phyloP scores from a whole-genome alignment of 2,329 filamentous ascomycete species.

The Colletotrichum cereale region DNA sequence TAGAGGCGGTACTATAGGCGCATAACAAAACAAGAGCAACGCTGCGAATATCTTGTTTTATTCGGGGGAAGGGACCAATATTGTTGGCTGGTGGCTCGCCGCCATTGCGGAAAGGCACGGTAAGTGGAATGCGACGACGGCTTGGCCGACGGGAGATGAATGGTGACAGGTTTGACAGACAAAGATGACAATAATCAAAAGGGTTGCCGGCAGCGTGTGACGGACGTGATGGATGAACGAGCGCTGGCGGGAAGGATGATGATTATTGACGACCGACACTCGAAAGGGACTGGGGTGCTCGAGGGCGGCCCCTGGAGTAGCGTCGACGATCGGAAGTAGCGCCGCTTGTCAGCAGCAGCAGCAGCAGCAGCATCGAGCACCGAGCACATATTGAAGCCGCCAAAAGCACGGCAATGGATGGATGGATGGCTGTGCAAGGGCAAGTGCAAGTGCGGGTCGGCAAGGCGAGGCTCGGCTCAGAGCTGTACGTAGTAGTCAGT shows the following conservation, averaged over 20 bases:
- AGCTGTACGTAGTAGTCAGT: background rate
- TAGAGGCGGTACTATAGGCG: slow-evolving; percentile 19
- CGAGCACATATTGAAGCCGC: slow-evolving; percentile 12
- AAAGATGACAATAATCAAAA: slow-evolving; percentile 19
- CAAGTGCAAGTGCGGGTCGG: slow-evolving; percentile 20
- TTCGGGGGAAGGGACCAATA: too few relatives aligned
- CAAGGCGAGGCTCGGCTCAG: slow-evolving; percentile 9
- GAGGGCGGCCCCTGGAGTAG: slow-evolving; percentile 23
- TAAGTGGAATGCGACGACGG: slow-evolving; percentile 34
- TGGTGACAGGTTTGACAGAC: slow-evolving; percentile 19
- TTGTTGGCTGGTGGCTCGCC: background rate
- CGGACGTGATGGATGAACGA: background rate
- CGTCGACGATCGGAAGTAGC: slow-evolving; percentile 29
- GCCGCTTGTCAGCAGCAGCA: slow-evolving; percentile 3
- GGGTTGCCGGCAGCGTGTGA: slow-evolving; percentile 9
- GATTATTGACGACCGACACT: background rate
- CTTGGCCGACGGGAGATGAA: slow-evolving; percentile 17
- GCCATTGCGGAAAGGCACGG: slow-evolving; percentile 10
- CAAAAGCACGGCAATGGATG: slow-evolving; percentile 21
- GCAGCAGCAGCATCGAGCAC: background rate
- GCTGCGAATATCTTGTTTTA: background rate
- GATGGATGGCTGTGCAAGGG: too few relatives aligned
- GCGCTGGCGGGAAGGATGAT: background rate
- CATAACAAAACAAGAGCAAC: slow-evolving; percentile 20
- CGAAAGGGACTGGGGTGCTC: slow-evolving; percentile 26